Conservation (phyloP, 805 yeast species). For the Myxozyma melibiosi region DNA sequence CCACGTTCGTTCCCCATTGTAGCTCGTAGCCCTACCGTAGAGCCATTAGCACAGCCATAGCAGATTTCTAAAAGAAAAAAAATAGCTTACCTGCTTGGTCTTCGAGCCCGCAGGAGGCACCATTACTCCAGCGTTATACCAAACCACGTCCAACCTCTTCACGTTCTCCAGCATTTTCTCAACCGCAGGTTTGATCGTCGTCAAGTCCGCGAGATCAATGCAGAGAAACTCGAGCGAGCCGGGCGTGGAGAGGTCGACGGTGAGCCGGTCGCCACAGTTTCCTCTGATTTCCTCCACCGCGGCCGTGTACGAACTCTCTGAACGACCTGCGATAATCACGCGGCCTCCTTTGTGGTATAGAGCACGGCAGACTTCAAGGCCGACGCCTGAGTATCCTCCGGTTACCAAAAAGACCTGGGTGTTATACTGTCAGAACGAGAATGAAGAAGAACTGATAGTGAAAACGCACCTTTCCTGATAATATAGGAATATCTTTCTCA, state of each 20-base stretch:
- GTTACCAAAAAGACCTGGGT: conserved; percentile 18
- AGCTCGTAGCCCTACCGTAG: conserved; percentile 51
- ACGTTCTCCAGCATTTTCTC: conserved; percentile 38
- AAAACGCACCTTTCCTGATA: conserved; percentile 20
- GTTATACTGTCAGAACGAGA: conserved; percentile 35
- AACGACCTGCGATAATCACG: conserved; percentile 17
- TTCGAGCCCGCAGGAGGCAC: conserved; percentile 26
- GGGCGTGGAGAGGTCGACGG: neutral
- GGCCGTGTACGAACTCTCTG: neutral
- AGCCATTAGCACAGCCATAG: conserved; percentile 29
- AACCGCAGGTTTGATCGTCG: conserved; percentile 45
- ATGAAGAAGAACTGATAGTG: neutral
- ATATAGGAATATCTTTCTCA: conserved; percentile 13
- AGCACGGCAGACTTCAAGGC: conserved; percentile 15
- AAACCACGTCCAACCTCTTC: conserved; percentile 42
- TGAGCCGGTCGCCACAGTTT: neutral
- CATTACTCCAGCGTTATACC: conserved; percentile 52
- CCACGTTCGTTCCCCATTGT: conserved; percentile 51
- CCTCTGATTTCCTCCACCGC: conserved; percentile 18
- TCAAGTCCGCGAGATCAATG: conserved; percentile 33
- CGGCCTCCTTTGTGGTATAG: conserved; percentile 22
- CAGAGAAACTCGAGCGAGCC: conserved; percentile 20
- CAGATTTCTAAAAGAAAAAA: too few species aligned
- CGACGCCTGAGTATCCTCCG: conserved; percentile 27
- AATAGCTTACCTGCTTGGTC: conserved; percentile 43